A percentile compares a stretch with the other conserved stretches of the same genome.
Evolutionary conservation across 345 rosid genomes (phyloP).

Genomic region (Lepidium sativum): DNA sequence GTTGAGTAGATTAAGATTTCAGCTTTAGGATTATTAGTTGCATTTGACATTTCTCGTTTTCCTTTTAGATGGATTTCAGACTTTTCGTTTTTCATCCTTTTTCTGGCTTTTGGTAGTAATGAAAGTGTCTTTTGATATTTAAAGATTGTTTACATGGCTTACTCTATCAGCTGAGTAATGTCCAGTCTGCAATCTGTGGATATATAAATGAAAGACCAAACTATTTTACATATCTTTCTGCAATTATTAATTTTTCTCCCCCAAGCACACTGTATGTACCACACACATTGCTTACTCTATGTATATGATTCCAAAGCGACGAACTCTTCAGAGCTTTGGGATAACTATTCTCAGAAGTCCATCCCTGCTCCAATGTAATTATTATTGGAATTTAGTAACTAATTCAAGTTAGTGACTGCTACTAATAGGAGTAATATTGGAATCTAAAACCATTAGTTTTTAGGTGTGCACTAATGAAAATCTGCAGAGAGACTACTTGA

Average conservation of each 20-base stretch:
- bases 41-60: not conserved
- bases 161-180: slow-evolving; percentile 4
- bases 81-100: not conserved
- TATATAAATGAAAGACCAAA: not conserved
- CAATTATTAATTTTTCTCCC: not conserved
- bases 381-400: not conserved
- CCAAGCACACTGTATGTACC: not conserved
- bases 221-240: slow-evolving; percentile 18
- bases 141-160: slow-evolving; percentile 23
- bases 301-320: not conserved
- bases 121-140: not conserved
- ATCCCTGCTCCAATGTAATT: slow-evolving; percentile 36
- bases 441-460: slow-evolving; percentile 1
- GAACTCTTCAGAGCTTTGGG: slow-evolving; percentile 45
- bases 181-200: slow-evolving; percentile 7
- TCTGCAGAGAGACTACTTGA: not conserved
- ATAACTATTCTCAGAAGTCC: slow-evolving; percentile 50
- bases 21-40: slow-evolving; percentile 14
- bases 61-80: not conserved
- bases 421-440: not conserved
- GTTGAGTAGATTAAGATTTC: slow-evolving; percentile 3
- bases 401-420: not conserved
- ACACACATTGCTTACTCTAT: slow-evolving; percentile 8
- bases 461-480: not conserved
- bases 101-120: not conserved